Evolutionary conservation across 768 basidiomycete species (phyloP).

Genomic region (Xerocomellus intermedius): DNA sequence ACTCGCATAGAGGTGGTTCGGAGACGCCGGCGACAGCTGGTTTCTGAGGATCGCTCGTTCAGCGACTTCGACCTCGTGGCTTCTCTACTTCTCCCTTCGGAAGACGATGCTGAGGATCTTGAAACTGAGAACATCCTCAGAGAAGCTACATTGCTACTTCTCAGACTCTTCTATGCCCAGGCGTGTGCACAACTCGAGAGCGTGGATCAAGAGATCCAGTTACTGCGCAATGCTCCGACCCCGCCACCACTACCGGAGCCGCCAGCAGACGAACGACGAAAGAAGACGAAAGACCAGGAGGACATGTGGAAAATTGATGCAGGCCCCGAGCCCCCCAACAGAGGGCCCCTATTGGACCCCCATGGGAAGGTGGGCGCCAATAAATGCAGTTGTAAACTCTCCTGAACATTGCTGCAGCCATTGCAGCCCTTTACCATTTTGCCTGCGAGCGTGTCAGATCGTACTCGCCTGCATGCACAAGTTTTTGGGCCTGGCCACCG

Average conservation of each 20-base stretch:
- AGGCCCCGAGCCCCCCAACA: conserved; percentile 42
- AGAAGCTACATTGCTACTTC: conserved; percentile 63
- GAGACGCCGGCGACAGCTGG: conserved; percentile 48
- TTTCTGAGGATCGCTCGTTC: conserved; percentile 32
- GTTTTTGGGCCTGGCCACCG: conserved; percentile 85
- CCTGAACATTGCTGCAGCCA: conserved; percentile 48
- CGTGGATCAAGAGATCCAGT: conserved; percentile 67
- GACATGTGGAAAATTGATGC: conserved; percentile 76
- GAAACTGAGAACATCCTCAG: conserved; percentile 67
- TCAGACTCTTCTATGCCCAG: conserved; percentile 71
- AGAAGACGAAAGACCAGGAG: conserved; percentile 44
- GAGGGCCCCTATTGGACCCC: conserved; percentile 69
- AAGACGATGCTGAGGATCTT: conserved; percentile 47
- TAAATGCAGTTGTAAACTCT: neutral
- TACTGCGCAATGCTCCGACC: conserved; percentile 55
- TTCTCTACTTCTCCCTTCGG: conserved; percentile 51
- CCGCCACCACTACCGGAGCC: conserved; percentile 34
- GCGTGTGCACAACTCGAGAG: conserved; percentile 66
- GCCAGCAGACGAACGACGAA: conserved; percentile 38
- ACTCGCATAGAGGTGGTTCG: conserved; percentile 60
- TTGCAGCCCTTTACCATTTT: conserved; percentile 92
- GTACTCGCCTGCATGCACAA: conserved; percentile 68
- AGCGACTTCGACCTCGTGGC: conserved; percentile 64
- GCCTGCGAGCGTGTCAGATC: conserved; percentile 64
- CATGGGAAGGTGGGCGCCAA: conserved; percentile 62